Percentiles rank a stretch among this genome's conserved stretches.
These are phyloP conservation scores for Tolypocladium tropicale DNA, from an alignment of 2,329 filamentous ascomycete species.

Conservation along the genomic window DNA sequence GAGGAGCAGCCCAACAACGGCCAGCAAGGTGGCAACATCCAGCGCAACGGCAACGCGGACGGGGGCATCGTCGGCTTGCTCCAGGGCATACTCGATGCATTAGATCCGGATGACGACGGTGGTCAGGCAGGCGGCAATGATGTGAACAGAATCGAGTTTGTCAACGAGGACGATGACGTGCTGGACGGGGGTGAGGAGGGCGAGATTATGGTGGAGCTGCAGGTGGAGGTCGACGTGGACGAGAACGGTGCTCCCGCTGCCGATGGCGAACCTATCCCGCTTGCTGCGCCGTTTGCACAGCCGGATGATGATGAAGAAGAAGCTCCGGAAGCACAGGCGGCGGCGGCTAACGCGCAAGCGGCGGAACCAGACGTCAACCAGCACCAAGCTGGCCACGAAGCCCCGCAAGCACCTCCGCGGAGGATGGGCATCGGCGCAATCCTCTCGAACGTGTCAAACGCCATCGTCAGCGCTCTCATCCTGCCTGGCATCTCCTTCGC, in stretches of 20 bases:
- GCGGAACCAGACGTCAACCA: neutral
- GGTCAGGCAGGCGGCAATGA: conserved; percentile 10
- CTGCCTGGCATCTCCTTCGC: conserved; percentile 74
- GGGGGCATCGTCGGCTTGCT: conserved; percentile 24
- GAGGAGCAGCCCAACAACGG: conserved; percentile 13
- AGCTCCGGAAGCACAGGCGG: neutral
- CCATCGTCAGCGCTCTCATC: conserved; percentile 49
- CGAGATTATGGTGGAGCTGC: conserved; percentile 21
- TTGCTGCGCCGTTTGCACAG: neutral
- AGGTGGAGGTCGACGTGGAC: conserved; percentile 26
- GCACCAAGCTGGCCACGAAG: conserved; percentile 15
- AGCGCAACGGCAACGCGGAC: conserved; percentile 13
- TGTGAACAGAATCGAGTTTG: conserved; percentile 5
- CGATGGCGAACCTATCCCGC: conserved; percentile 7
- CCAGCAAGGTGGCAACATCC: conserved; percentile 10
- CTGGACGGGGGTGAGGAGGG: neutral
- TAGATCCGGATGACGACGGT: conserved; percentile 23
- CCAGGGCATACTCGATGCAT: conserved; percentile 24
- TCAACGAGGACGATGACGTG: conserved; percentile 4
- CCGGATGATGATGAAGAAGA: neutral
- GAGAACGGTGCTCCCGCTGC: conserved; percentile 19
- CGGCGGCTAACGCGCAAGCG: neutral
- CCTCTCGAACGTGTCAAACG: conserved; percentile 34
- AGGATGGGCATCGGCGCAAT: conserved; percentile 23
- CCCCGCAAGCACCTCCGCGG: conserved; percentile 22